A percentile compares a stretch with the other conserved stretches of the same genome.
phyloP scores from a whole-genome alignment of 1,139 yeast genomes.

The Torulaspora pretoriensis region DNA sequence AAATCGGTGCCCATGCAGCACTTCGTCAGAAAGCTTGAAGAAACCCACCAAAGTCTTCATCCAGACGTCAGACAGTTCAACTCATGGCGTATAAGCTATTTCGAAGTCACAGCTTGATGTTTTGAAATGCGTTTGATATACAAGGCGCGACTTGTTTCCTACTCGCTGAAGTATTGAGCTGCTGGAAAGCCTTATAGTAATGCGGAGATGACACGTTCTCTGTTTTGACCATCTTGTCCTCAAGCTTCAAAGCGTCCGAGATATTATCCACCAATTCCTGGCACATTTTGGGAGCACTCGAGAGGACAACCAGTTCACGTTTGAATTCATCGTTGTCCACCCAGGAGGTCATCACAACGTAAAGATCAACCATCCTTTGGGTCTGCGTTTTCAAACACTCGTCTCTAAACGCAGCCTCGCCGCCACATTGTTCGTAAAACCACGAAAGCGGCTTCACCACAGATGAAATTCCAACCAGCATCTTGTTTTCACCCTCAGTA shows the following conservation, averaged over 20 bases:
- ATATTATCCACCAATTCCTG: slow-evolving; percentile 37
- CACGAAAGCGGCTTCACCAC: slow-evolving; percentile 63
- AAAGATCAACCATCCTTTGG: slow-evolving; percentile 47
- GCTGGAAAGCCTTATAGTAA: slow-evolving; percentile 44
- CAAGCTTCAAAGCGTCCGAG: slow-evolving; percentile 37
- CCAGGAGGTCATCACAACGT: slow-evolving; percentile 62
- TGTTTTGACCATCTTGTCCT: slow-evolving; percentile 11
- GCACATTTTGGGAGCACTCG: slow-evolving; percentile 28
- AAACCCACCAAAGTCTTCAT: slow-evolving; percentile 16
- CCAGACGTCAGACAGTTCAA: slow-evolving; percentile 10
- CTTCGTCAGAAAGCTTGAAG: slow-evolving; percentile 16
- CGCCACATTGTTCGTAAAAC: slow-evolving; percentile 41
- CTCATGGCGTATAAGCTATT: slow-evolving; percentile 28
- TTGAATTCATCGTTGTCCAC: slow-evolving; percentile 44
- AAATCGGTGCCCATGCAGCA: slow-evolving; percentile 13
- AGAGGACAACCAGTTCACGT: slow-evolving; percentile 53
- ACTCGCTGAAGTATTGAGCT: slow-evolving; percentile 57
- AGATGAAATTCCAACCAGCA: slow-evolving; percentile 68
- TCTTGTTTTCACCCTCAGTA: slow-evolving; percentile 31
- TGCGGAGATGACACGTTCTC: not conserved
- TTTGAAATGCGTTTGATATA: slow-evolving; percentile 24
- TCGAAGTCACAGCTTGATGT: slow-evolving; percentile 4
- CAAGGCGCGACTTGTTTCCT: slow-evolving; percentile 84
- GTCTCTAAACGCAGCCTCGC: slow-evolving; percentile 37
- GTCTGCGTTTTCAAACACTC: slow-evolving; percentile 41